Conservation (phyloP, 2,329 filamentous ascomycete species). For the Apiospora aurea region DNA sequence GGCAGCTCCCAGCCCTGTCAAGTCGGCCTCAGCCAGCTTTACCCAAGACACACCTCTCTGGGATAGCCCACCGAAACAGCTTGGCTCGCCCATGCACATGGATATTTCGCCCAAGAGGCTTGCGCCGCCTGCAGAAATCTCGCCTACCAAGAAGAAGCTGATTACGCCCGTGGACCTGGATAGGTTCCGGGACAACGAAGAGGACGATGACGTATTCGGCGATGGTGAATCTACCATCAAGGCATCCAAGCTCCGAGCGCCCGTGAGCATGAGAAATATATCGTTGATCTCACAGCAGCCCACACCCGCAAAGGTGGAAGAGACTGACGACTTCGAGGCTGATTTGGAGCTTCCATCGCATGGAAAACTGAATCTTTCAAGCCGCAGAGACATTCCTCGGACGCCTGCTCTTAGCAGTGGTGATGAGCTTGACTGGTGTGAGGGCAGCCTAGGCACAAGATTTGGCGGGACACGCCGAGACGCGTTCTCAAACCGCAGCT, state of each 20-base stretch:
- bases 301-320: conserved; percentile 55
- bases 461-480: conserved; percentile 87
- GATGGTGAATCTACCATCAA: conserved; percentile 73
- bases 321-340: conserved; percentile 73
- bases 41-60: conserved; percentile 40
- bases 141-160: conserved; percentile 2
- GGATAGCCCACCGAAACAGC: conserved; percentile 43
- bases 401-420: conserved; percentile 63
- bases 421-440: conserved; percentile 92
- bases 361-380: conserved; percentile 70
- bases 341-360: conserved; percentile 76
- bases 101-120: not conserved
- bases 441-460: conserved; percentile 89
- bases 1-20: conserved; percentile 59
- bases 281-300: conserved; percentile 65
- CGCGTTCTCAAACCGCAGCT: conserved; percentile 81
- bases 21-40: conserved; percentile 41
- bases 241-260: conserved; percentile 57
- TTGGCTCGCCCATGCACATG: not conserved
- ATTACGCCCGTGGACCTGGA: conserved; percentile 60
- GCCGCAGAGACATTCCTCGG: conserved; percentile 66
- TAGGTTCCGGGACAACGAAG: conserved; percentile 64
- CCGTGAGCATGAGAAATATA: conserved; percentile 34
- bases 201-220: conserved; percentile 69
- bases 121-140: conserved; percentile 12